Conservation (phyloP, 768 basidiomycete genomes). For the Suillus tomentosus region DNA sequence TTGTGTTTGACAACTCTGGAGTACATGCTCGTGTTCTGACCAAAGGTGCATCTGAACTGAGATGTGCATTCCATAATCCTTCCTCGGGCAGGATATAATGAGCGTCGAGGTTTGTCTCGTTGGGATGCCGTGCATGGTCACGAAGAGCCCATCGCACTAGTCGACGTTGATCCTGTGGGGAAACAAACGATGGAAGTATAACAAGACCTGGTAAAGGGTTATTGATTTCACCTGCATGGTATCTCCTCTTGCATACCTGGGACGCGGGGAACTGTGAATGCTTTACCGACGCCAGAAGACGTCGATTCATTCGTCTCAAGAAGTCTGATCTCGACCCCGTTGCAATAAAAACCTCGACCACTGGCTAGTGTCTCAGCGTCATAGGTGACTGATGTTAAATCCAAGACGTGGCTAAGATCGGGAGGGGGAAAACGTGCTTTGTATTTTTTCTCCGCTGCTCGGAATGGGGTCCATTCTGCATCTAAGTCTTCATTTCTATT, state of each 20-base stretch:
- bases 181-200: constrained; percentile 74
- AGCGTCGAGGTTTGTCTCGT: constrained; percentile 86
- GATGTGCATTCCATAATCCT: constrained; percentile 76
- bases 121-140: constrained; percentile 76
- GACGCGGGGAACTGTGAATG: constrained; percentile 44
- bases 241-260: neutral
- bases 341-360: constrained; percentile 48
- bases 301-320: neutral
- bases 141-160: constrained; percentile 74
- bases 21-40: constrained; percentile 40
- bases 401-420: constrained; percentile 68
- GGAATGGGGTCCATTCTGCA: constrained; percentile 71
- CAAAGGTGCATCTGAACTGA: constrained; percentile 40
- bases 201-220: constrained; percentile 71
- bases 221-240: neutral
- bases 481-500: constrained; percentile 48
- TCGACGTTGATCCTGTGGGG: constrained; percentile 59
- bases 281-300: constrained; percentile 1
- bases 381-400: constrained; percentile 52
- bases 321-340: constrained; percentile 31
- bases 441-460: constrained; percentile 77
- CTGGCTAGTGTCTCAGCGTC: constrained; percentile 45
- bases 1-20: constrained; percentile 16
- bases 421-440: constrained; percentile 80
- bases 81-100: constrained; percentile 78